Evolutionary conservation across 164 flowering plant species (phyloP).

Genomic region (Houttuynia cordata): DNA sequence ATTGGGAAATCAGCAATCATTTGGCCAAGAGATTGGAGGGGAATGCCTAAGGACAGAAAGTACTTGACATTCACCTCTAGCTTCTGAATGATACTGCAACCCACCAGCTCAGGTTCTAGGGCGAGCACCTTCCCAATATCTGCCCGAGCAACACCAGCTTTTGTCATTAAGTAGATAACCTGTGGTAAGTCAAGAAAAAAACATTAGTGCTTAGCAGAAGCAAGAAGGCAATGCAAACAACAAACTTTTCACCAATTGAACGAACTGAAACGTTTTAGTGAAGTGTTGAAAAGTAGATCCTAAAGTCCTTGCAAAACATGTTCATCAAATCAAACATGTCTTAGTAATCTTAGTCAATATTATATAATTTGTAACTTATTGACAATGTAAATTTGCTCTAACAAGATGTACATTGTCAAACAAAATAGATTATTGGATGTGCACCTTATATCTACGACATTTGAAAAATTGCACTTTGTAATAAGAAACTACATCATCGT

Average conservation of each 20-base stretch:
- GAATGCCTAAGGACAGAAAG: conserved; percentile 78
- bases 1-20: conserved; percentile 90
- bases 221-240: not conserved
- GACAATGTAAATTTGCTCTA: too few relatives aligned
- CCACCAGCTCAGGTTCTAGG: conserved; percentile 78
- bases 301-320: too few relatives aligned
- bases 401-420: too few relatives aligned
- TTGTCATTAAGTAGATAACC: conserved; percentile 84
- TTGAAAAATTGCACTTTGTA: too few relatives aligned
- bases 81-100: conserved; percentile 64
- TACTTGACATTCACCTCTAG: conserved; percentile 73
- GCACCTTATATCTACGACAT: too few relatives aligned
- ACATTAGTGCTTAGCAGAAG: not conserved
- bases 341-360: too few relatives aligned
- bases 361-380: too few relatives aligned
- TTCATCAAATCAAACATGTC: too few relatives aligned
- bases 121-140: conserved; percentile 84
- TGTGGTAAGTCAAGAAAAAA: conserved; percentile 5
- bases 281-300: not conserved
- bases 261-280: not conserved
- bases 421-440: too few relatives aligned
- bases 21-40: conserved; percentile 40
- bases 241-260: too few relatives aligned
- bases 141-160: conserved; percentile 58
- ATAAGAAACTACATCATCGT: too few relatives aligned